Conservation (phyloP, 2,329 filamentous ascomycete species). For the Curvularia sp. region DNA sequence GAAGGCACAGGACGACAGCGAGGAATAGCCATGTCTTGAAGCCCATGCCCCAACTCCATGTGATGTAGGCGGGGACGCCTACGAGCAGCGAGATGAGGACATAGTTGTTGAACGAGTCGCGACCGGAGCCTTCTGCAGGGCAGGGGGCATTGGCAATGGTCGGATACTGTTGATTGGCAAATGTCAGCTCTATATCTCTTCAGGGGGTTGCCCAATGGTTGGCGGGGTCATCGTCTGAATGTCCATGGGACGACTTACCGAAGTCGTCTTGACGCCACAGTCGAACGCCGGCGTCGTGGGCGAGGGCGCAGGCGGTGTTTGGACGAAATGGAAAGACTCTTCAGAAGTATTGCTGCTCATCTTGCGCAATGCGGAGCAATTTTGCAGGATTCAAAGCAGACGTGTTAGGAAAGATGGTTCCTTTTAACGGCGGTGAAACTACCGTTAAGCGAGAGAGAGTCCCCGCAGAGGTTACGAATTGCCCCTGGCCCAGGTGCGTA, state of each 20-base stretch:
- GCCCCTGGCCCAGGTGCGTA: too few species aligned
- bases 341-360: slow-evolving; percentile 53
- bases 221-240: slow-evolving; percentile 26
- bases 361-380: slow-evolving; percentile 43
- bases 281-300: slow-evolving; percentile 61
- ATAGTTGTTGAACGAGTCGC: slow-evolving; percentile 85
- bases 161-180: slow-evolving; percentile 67
- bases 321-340: slow-evolving; percentile 70
- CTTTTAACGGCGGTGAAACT: slow-evolving; percentile 42
- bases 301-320: slow-evolving; percentile 65
- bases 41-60: slow-evolving; percentile 84
- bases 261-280: slow-evolving; percentile 68
- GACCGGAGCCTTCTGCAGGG: slow-evolving; percentile 84
- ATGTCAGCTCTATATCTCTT: slow-evolving; percentile 35
- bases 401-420: slow-evolving; percentile 38
- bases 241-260: slow-evolving; percentile 55
- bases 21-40: slow-evolving; percentile 89
- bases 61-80: slow-evolving; percentile 77
- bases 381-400: slow-evolving; percentile 38
- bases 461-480: slow-evolving; percentile 23
- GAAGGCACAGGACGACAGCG: slow-evolving; percentile 76
- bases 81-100: slow-evolving; percentile 74
- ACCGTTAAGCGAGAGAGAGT: slow-evolving; percentile 29
- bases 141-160: slow-evolving; percentile 94
- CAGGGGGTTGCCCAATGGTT: slow-evolving; percentile 42